These are phyloP conservation scores for Panicum miliaceum DNA, from an alignment of 176 grass and related monocot species.

Conservation along the genomic window DNA sequence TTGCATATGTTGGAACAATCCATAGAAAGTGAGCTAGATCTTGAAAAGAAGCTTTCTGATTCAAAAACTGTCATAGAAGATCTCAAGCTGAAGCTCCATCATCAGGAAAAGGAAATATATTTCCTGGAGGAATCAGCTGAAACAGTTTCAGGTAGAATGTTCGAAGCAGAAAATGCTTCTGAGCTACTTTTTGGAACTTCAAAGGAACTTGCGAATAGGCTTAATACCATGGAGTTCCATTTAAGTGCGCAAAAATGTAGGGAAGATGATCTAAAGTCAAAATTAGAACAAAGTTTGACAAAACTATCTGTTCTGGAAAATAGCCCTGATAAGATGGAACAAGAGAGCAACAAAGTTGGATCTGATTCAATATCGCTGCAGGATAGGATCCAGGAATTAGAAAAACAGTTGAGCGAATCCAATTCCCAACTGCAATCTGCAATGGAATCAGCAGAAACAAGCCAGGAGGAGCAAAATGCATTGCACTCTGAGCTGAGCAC, in stretches of 20 bases:
- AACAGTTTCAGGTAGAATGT: slow-evolving; percentile 53
- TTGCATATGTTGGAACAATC: slow-evolving; percentile 87
- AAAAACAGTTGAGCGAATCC: slow-evolving; percentile 55
- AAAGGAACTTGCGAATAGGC: slow-evolving; percentile 58
- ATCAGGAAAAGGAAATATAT: slow-evolving; percentile 62
- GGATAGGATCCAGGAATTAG: slow-evolving; percentile 53
- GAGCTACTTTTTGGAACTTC: slow-evolving; percentile 63
- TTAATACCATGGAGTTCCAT: slow-evolving; percentile 49
- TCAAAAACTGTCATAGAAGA: slow-evolving; percentile 63
- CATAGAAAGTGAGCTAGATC: slow-evolving; percentile 86
- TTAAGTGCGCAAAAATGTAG: slow-evolving; percentile 40
- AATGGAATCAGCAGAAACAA: slow-evolving; percentile 50
- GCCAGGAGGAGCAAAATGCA: slow-evolving; percentile 54
- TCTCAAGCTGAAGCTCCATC: slow-evolving; percentile 60
- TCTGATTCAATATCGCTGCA: slow-evolving; percentile 25
- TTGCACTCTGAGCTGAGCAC: slow-evolving; percentile 47
- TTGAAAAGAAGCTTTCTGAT: slow-evolving; percentile 83
- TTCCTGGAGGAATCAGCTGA: slow-evolving; percentile 66
- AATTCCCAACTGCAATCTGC: slow-evolving; percentile 50
- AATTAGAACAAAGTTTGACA: slow-evolving; percentile 44
- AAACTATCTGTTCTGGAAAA: slow-evolving; percentile 43
- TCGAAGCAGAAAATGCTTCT: slow-evolving; percentile 77
- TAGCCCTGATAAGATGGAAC: slow-evolving; percentile 40
- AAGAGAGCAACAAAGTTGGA: slow-evolving; percentile 30
- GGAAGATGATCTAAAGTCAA: slow-evolving; percentile 52